phyloP scores from a whole-genome alignment of 1,284 basidiomycete genomes.

The Trichosporon coremiiforme region DNA sequence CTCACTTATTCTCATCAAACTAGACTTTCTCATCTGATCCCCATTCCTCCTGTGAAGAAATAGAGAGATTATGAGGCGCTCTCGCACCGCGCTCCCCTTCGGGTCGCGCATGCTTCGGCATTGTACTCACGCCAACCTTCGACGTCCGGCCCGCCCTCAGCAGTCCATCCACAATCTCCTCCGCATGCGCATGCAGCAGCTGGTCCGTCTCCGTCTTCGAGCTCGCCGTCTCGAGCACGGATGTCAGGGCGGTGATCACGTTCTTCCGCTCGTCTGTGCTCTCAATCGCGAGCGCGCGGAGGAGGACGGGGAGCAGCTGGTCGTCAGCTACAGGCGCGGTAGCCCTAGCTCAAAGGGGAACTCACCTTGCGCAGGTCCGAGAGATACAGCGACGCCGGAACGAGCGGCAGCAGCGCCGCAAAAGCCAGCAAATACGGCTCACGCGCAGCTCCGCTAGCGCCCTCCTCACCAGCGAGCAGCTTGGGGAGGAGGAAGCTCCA shows the following conservation, averaged over 20 bases:
- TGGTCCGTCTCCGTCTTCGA: slow-evolving; percentile 48
- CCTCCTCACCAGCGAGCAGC: slow-evolving; percentile 65
- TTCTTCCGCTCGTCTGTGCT: slow-evolving; percentile 72
- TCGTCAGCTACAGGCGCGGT: slow-evolving; percentile 6
- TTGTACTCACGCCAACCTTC: slow-evolving; percentile 11
- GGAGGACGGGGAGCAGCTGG: slow-evolving; percentile 82
- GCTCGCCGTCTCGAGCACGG: slow-evolving; percentile 67
- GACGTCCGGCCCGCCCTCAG: slow-evolving; percentile 60
- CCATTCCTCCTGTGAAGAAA: not conserved
- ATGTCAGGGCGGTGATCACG: slow-evolving; percentile 76
- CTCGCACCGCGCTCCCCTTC: no score
- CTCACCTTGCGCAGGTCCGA: slow-evolving; percentile 68
- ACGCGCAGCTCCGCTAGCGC: slow-evolving; percentile 33
- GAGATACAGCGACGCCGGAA: slow-evolving; percentile 74
- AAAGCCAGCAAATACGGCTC: slow-evolving; percentile 81
- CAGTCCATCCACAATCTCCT: slow-evolving; percentile 70
- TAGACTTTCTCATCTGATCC: not conserved
- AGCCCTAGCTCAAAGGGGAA: slow-evolving; percentile 15
- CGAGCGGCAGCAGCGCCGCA: slow-evolving; percentile 74
- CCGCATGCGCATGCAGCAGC: slow-evolving; percentile 69
- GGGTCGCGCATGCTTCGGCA: no score
- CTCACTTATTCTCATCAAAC: no score
- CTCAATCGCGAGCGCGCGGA: slow-evolving; percentile 78
- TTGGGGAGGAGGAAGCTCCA: slow-evolving; percentile 73
- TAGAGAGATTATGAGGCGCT: no score